Conservation (phyloP, 2,329 filamentous ascomycete genomes). For the Colletotrichum echinochloae region DNA sequence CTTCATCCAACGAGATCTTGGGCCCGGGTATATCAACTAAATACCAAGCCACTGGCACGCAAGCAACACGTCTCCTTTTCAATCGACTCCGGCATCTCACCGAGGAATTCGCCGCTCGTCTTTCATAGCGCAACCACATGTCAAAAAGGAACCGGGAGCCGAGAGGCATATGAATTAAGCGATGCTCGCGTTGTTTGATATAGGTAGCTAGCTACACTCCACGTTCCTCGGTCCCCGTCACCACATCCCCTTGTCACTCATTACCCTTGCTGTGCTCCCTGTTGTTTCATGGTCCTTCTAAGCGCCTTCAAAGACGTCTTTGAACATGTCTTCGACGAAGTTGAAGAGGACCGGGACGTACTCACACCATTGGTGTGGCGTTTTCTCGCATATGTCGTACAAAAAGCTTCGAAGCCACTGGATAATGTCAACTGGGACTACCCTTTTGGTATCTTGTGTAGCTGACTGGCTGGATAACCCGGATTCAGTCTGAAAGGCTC, state of each 20-base stretch:
- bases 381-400: not conserved
- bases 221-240: not conserved
- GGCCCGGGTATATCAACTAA: too few relatives aligned
- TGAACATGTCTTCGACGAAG: not conserved
- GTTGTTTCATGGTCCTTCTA: not conserved
- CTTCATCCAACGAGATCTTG: not conserved
- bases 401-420: not conserved
- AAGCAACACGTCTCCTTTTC: too few relatives aligned
- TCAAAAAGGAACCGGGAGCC: not conserved
- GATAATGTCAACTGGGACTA: too few relatives aligned
- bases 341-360: not conserved
- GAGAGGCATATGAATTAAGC: constrained; percentile 3
- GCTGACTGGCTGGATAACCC: not conserved
- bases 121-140: not conserved
- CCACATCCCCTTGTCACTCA: not conserved
- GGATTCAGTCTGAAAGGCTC: not conserved
- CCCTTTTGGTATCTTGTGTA: too few relatives aligned
- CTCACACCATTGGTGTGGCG: not conserved
- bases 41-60: not conserved
- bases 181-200: not conserved
- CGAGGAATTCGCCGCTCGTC: not conserved
- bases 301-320: not conserved
- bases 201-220: constrained; percentile 34
- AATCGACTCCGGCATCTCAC: not conserved
- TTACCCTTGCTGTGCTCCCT: not conserved